Evolutionary conservation across 805 yeast species (phyloP).

Genomic region (Pichia cabralensis): DNA sequence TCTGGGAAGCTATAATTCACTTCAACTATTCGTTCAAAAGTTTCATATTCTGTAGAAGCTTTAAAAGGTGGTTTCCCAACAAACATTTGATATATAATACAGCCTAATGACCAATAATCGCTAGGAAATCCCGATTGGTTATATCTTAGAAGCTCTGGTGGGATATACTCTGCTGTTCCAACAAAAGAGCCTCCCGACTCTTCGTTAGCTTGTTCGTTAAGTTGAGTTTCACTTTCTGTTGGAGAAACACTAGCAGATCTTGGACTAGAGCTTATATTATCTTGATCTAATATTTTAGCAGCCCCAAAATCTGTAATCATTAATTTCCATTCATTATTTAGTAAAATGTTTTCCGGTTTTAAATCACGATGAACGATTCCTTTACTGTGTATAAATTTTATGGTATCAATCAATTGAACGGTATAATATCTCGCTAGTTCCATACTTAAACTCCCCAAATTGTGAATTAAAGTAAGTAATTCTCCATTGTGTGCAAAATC

Average conservation of each 20-base stretch:
- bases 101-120: constrained; percentile 93
- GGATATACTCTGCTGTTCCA: constrained; percentile 95
- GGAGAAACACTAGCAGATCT: too few species aligned
- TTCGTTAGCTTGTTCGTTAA: background rate
- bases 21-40: constrained; percentile 79
- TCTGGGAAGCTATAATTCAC: constrained; percentile 62
- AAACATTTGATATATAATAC: constrained; percentile 74
- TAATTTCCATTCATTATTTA: constrained; percentile 76
- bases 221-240: background rate
- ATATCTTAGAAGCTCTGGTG: constrained; percentile 75
- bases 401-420: constrained; percentile 82
- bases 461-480: constrained; percentile 66
- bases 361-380: constrained; percentile 91
- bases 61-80: constrained; percentile 86
- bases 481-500: constrained; percentile 97
- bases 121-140: constrained; percentile 77
- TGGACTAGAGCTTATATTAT: too few species aligned
- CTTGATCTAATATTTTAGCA: constrained; percentile 60
- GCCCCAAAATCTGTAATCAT: constrained; percentile 97
- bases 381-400: constrained; percentile 75
- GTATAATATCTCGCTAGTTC: constrained; percentile 69
- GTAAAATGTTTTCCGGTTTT: constrained; percentile 86
- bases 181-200: constrained; percentile 67
- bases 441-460: constrained; percentile 70
- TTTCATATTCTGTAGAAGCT: constrained; percentile 74